Base-by-base conservation (phyloP, 2,329 filamentous ascomycete genomes). In the Aspergillus aculeatinus region DNA sequence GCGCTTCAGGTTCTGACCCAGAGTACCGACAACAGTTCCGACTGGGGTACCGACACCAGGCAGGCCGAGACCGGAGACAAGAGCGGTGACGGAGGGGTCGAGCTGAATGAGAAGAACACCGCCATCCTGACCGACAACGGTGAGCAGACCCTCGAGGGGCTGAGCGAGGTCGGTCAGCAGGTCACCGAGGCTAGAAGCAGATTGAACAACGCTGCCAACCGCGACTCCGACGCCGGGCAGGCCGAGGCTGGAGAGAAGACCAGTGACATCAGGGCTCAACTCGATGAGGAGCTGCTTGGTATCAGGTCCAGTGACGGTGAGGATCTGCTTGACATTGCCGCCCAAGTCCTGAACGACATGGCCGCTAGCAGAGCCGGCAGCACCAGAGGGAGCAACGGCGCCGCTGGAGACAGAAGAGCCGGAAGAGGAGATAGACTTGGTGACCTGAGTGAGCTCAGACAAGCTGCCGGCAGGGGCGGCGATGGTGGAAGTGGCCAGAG, bases 31-130 rank as follows among this genome's bases (percentile, higher is more conserved):
- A 51, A 72, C 59, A 12, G 60, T 55, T 39, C 70, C 72, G 35
- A 74, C 65, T 55, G 72, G 71, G 49, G 63, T 50, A 50, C 68
- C 70, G 35, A 74, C 58, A 52, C 49, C 51, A 54, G 72, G 67
- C 51, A 73, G 72, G 50, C 71, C 67, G 19, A 74, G 68, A 25
- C 69, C 67, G 21, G 66, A 65, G 21, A 74, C 59, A 49, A 73
- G 68, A 50, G 62, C 65, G 48, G 67, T 60, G 23, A 74, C 65
- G 27, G 64, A 60, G 42, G 70, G 62, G 63, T 69, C 67, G 54
- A 74, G 72, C 55, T 66, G 54, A 55, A 74, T 66, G 52, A 74
- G 68, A 44, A 75, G 70, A 62, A 64, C 67, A 58, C 65, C 63
- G 14, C 60, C 67, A 42, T 74, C 71, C 62, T 70, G 62, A 42